Base-by-base conservation (phyloP, 1,284 basidiomycete species). In the Golubevia sp. region DNA sequence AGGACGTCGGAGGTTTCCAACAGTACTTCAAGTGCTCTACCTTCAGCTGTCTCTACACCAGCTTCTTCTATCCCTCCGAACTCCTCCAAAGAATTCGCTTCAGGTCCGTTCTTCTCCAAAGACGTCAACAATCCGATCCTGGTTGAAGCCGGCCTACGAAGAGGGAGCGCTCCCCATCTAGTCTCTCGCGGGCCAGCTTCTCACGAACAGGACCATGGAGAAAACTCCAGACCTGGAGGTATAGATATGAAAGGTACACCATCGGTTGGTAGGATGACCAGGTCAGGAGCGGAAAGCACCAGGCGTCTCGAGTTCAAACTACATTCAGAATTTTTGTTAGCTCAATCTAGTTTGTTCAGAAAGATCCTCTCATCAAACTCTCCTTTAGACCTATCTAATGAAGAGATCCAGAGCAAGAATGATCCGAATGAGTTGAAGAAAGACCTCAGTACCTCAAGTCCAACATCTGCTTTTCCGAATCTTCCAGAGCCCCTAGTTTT, bases 311-410 rank as follows among this genome's bases (percentile, higher is more conserved):
- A n/a, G n/a, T 64, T 24, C 27, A 75, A 74, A 11, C 63, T 84
- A 15, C 85, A 85, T 57, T 67, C 67, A 49, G 84, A 85, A 58
- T 85, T 84, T 64, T 75, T 85, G 25, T 70, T 77, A 5, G 79
- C 81, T 1, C 84, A 85, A 66, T 82, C 76, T 2, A 61, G 70
- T 1, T 71, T 85, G n/a, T 75, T 85, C 55, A 77, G 76, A n/a
- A 58, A 67, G 2, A 69, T 85, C 3, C 73, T 85, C 23, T 71
- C 71, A 27, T 67, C 68, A 18, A 34, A 3, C 11, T 44, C 61
- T 8, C 55, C 67, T 8, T 30, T 70, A 3, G 53, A 62, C 24
- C 11, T 61, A 21, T 57, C 63, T 38, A 49, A 62, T 13, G 48
- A 61, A 49, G 56, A 54, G 8, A 56, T 51, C 24, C 62, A 50